A percentile compares a stretch with the other conserved stretches of the same genome.
Evolutionary conservation across 2,329 filamentous ascomycete genomes (phyloP).

Genomic region (Alternaria infectoria): DNA sequence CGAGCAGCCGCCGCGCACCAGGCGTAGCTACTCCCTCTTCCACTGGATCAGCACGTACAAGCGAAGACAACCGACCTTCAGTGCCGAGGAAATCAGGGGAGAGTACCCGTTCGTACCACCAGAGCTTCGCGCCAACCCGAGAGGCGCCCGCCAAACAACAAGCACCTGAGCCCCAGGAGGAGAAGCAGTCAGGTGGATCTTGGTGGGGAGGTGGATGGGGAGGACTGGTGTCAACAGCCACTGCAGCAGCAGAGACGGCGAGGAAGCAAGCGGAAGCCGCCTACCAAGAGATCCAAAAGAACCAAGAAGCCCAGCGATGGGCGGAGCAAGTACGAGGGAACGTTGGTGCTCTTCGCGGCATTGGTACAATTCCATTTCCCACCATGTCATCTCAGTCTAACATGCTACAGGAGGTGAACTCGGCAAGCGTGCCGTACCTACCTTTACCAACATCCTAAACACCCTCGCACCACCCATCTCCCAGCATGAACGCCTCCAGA

Average conservation of each 20-base stretch:
- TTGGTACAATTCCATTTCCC: conserved; percentile 62
- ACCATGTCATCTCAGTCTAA: conserved; percentile 15
- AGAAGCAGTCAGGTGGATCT: conserved; percentile 49
- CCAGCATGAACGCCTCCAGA: conserved; percentile 93
- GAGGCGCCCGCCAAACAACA: conserved; percentile 48
- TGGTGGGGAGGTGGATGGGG: conserved; percentile 78
- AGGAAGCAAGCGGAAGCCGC: conserved; percentile 92
- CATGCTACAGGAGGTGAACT: conserved; percentile 72
- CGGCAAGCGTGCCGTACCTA: conserved; percentile 77
- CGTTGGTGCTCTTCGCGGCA: conserved; percentile 75
- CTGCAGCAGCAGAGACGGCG: conserved; percentile 78
- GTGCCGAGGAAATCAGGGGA: conserved; percentile 75
- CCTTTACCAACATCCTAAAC: conserved; percentile 92
- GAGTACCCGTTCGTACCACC: conserved; percentile 73
- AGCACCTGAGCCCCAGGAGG: conserved; percentile 60
- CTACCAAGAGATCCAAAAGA: conserved; percentile 93
- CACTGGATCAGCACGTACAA: conserved; percentile 49
- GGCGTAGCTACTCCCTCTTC: conserved; percentile 48
- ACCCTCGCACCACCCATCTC: conserved; percentile 96
- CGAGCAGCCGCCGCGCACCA: conserved; percentile 44
- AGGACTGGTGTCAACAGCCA: conserved; percentile 80
- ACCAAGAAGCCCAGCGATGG: conserved; percentile 96
- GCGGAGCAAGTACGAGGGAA: conserved; percentile 92
- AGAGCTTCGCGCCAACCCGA: conserved; percentile 71
- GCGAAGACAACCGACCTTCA: conserved; percentile 70